Conservation (phyloP, 2,329 filamentous ascomycete species). For the Onygenales sp. region DNA sequence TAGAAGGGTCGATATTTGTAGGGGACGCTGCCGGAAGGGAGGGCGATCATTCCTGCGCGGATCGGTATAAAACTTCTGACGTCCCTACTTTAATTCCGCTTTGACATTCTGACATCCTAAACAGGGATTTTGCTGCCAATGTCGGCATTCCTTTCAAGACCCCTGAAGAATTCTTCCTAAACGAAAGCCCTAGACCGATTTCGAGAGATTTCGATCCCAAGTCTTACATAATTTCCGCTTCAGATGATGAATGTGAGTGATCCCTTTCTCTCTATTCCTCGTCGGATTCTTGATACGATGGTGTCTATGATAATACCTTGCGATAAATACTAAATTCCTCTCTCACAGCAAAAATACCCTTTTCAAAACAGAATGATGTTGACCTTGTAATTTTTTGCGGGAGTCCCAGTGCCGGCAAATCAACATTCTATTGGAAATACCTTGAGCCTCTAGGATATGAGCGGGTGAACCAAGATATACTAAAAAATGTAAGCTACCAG, state of each 20-base stretch:
- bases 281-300: background rate
- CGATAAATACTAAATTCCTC: background rate
- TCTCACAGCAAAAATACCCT: constrained; percentile 18
- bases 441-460: constrained; percentile 71
- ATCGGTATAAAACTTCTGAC: constrained; percentile 36
- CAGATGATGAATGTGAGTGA: constrained; percentile 25
- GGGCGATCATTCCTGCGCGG: constrained; percentile 52
- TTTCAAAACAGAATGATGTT: constrained; percentile 53
- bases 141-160: constrained; percentile 71
- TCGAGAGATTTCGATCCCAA: constrained; percentile 61
- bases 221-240: constrained; percentile 37
- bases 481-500: constrained; percentile 54
- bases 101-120: constrained; percentile 10
- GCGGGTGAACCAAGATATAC: constrained; percentile 79
- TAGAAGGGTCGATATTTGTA: constrained; percentile 68
- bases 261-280: background rate
- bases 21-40: constrained; percentile 64
- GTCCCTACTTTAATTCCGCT: constrained; percentile 6
- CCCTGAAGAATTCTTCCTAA: constrained; percentile 85
- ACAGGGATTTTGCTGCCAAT: constrained; percentile 75
- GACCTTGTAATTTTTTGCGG: constrained; percentile 84
- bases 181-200: constrained; percentile 56
- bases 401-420: constrained; percentile 83
- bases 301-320: background rate
- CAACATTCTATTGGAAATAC: constrained; percentile 74